Evolutionary conservation across 2,329 filamentous ascomycete genomes (phyloP).

Genomic region (Geosmithia putterillii): DNA sequence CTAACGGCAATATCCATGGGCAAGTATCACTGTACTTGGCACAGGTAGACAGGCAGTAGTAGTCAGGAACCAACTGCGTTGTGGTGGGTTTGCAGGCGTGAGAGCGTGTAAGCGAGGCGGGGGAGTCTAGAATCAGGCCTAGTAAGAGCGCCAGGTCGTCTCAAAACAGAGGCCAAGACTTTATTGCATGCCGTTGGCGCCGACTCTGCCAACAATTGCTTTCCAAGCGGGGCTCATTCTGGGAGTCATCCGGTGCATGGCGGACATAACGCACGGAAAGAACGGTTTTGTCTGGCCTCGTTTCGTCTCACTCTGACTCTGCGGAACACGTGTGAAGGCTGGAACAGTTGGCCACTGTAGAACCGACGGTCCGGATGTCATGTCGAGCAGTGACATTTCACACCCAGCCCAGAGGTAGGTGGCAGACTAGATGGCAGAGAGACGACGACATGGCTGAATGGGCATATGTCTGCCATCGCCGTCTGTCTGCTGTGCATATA

Average conservation of each 20-base stretch:
- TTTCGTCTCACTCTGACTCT: too few species aligned
- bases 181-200: not conserved
- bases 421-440: not conserved
- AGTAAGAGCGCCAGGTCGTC: not conserved
- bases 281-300: too few species aligned
- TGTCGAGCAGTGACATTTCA: too few species aligned
- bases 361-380: too few species aligned
- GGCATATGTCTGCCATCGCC: not conserved
- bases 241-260: too few species aligned
- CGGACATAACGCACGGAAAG: too few species aligned
- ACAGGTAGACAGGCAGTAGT: too few species aligned
- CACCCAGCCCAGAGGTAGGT: too few species aligned
- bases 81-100: not conserved
- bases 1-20: not conserved
- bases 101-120: not conserved
- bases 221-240: not conserved
- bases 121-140: not conserved
- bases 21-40: too few species aligned
- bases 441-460: not conserved
- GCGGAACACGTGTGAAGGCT: too few species aligned
- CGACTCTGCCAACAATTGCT: not conserved
- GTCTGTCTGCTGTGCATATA: not conserved
- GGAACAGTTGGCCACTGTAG: too few species aligned
- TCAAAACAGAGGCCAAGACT: not conserved
- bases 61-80: too few species aligned